These are phyloP conservation scores for Ophiocordyceps unilateralis DNA, from an alignment of 2,329 filamentous ascomycete species.

Conservation along the genomic window DNA sequence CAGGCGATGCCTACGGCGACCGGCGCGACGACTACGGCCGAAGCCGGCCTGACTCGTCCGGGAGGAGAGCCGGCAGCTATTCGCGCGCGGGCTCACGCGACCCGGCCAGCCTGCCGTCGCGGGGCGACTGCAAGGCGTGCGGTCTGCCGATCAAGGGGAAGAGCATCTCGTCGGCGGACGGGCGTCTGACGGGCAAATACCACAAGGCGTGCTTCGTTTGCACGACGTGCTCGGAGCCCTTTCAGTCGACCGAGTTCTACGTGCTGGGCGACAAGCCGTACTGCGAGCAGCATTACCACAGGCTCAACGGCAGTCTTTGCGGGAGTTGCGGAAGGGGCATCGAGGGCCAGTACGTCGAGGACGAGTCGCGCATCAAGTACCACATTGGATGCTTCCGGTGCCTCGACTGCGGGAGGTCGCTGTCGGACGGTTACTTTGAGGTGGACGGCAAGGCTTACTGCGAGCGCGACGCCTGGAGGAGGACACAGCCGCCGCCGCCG, in stretches of 20 bases:
- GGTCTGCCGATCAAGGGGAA: slow-evolving; percentile 66
- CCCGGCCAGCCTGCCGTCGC: slow-evolving; percentile 21
- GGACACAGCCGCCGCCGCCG: slow-evolving; percentile 20
- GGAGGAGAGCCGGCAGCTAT: neutral
- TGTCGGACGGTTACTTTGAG: slow-evolving; percentile 83
- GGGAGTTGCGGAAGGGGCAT: slow-evolving; percentile 67
- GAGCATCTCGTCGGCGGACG: slow-evolving; percentile 85
- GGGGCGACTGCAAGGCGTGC: slow-evolving; percentile 74
- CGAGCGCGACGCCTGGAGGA: slow-evolving; percentile 63
- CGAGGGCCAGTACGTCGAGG: slow-evolving; percentile 85
- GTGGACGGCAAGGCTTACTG: slow-evolving; percentile 67
- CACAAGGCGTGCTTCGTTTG: slow-evolving; percentile 94
- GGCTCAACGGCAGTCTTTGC: slow-evolving; percentile 76
- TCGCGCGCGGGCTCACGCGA: neutral
- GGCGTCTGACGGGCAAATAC: slow-evolving; percentile 78
- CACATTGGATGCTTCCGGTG: slow-evolving; percentile 81
- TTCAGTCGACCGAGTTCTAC: slow-evolving; percentile 81
- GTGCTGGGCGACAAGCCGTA: slow-evolving; percentile 76
- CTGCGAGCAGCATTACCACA: slow-evolving; percentile 84
- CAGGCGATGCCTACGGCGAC: neutral
- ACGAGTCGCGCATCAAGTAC: slow-evolving; percentile 60
- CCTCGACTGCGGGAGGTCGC: slow-evolving; percentile 52
- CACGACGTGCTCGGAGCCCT: slow-evolving; percentile 63
- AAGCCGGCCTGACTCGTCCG: neutral
- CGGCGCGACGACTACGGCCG: neutral